phyloP scores from a whole-genome alignment of 2,329 filamentous ascomycete genomes.

The Metarhizium robertsii region DNA sequence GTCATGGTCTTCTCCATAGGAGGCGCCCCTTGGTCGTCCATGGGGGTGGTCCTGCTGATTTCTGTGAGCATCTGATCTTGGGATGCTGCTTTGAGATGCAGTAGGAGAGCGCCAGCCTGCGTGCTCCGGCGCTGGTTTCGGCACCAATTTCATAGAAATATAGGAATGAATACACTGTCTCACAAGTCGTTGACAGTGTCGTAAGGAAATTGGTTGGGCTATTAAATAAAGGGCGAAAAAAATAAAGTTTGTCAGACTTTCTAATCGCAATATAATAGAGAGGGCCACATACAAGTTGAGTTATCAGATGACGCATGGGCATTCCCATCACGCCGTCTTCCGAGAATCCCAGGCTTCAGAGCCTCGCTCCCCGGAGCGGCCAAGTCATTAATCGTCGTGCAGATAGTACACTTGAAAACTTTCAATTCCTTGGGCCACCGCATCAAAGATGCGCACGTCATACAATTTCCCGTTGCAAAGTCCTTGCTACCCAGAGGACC shows the following conservation, averaged over 20 bases:
- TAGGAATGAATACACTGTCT: slow-evolving; percentile 24
- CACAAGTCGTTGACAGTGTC: slow-evolving; percentile 23
- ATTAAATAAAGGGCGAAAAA: background rate
- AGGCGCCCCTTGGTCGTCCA: background rate
- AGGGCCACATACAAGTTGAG: slow-evolving; percentile 1
- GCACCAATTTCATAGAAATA: slow-evolving; percentile 17
- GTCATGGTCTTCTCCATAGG: background rate
- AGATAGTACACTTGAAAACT: slow-evolving; percentile 75
- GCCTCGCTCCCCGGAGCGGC: slow-evolving; percentile 14
- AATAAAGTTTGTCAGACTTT: background rate
- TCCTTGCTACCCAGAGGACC: slow-evolving; percentile 37
- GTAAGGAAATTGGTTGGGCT: slow-evolving; percentile 23
- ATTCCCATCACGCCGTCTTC: slow-evolving; percentile 4
- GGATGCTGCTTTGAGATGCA: background rate
- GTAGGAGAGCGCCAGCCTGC: background rate
- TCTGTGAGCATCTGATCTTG: background rate
- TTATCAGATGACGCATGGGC: background rate
- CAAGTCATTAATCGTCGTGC: slow-evolving; percentile 77
- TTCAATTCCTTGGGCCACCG: slow-evolving; percentile 67
- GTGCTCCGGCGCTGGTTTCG: background rate
- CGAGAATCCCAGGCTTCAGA: background rate
- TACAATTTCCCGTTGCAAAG: slow-evolving; percentile 64
- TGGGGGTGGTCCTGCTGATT: background rate
- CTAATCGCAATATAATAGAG: background rate
- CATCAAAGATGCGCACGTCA: slow-evolving; percentile 75